Evolutionary conservation across 2,329 filamentous ascomycete species (phyloP), one percentile per base, ranked within the genome.

Genomic region (Pseudopithomyces chartarum): DNA sequence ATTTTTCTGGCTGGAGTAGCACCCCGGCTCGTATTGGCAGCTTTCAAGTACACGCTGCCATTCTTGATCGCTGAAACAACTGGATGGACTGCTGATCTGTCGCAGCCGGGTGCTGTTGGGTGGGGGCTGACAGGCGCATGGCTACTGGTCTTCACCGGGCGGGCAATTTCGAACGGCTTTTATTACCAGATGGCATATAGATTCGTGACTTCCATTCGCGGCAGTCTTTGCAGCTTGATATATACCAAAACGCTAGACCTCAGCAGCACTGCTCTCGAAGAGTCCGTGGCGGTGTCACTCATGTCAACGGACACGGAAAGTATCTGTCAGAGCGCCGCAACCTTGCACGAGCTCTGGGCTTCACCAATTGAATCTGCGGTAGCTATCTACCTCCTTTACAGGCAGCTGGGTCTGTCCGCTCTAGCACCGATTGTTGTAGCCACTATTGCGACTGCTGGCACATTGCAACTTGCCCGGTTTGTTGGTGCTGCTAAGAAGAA

Each of bases 321-420:
- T 29, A 39, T 54, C 10, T 51, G 50, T 15, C 29, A 38, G 3
- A 29, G 29, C 34, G 22, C 38, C 13, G 29, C 38, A 15, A 38
- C 29, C 2, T 48, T 69, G 15, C 64, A 68, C 43, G 68, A 70
- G 38, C 11, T 58, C 6, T 69, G 65, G 66, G 63, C 58, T 54
- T 45, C 50, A 59, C 0, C 49, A 12, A 19, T 66, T 12, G 54
- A 67, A 45, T 52, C 38, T 29, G 54, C 40, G 1, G 32, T 67
- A 11, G 61, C 55, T 48, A n/a, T 47, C 1, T 67, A 61, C 59
- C 47, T 67, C 50, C 39, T 66, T 6, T 56, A 70, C 15, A 56
- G 50, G 0, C 60, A 63, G 48, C 57, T 73, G 6, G 65, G 64
- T 4, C 40, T 68, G 12, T 67, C 59, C 10, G 66, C 63, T 17